Evolutionary conservation across 2,329 filamentous ascomycete species (phyloP).

Genomic region (Aureobasidium sp.): DNA sequence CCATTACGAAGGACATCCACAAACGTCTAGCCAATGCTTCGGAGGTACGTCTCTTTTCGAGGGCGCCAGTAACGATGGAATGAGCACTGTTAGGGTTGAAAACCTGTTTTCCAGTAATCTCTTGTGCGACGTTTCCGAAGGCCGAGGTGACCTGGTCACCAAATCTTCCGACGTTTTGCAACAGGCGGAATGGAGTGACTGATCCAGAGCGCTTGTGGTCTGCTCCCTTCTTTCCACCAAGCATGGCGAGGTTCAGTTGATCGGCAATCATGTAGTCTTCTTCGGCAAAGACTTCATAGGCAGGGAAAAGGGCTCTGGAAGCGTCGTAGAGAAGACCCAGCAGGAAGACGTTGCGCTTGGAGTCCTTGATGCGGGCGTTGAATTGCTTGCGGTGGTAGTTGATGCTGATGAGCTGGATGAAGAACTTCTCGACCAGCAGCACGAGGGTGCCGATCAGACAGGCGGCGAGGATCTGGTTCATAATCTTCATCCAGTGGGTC

Average conservation of each 20-base stretch:
- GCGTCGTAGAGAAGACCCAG: slow-evolving; percentile 83
- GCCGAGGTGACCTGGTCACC: slow-evolving; percentile 90
- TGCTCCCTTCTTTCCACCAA: slow-evolving; percentile 47
- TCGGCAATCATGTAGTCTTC: slow-evolving; percentile 92
- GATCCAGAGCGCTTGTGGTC: slow-evolving; percentile 49
- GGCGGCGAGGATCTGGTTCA: slow-evolving; percentile 59
- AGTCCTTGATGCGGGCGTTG: slow-evolving; percentile 73
- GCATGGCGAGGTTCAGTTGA: slow-evolving; percentile 49
- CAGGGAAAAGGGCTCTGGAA: slow-evolving; percentile 78
- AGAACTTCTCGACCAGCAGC: slow-evolving; percentile 65
- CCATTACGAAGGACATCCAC: slow-evolving; percentile 97
- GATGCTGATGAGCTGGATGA: slow-evolving; percentile 77
- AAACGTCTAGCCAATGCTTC: slow-evolving; percentile 91
- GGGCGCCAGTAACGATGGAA: slow-evolving; percentile 77
- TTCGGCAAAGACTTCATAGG: slow-evolving; percentile 76
- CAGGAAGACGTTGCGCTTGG: slow-evolving; percentile 76
- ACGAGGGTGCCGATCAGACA: slow-evolving; percentile 60
- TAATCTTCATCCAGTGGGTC: slow-evolving; percentile 41
- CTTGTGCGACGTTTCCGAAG: slow-evolving; percentile 86
- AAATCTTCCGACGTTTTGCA: slow-evolving; percentile 61
- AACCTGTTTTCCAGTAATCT: slow-evolving; percentile 90
- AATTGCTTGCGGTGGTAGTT: slow-evolving; percentile 81
- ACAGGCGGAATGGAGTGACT: slow-evolving; percentile 67
- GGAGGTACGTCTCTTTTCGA: slow-evolving; percentile 74
- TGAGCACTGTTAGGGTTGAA: slow-evolving; percentile 90